These are phyloP conservation scores for Xylaria sp. DNA, from an alignment of 2,329 filamentous ascomycete species.

Conservation along the genomic window DNA sequence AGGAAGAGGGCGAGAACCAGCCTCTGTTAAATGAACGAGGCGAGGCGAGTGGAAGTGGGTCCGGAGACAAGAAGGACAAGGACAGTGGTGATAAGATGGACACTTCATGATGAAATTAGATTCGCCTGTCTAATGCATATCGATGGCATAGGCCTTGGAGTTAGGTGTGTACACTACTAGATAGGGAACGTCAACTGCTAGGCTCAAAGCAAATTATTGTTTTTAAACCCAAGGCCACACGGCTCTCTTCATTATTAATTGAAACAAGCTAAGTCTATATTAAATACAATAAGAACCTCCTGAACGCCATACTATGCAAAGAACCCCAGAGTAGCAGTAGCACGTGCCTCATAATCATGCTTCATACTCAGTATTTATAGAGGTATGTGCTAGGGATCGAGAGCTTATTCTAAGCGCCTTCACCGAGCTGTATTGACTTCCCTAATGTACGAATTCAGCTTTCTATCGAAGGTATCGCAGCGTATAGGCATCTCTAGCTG, in stretches of 20 bases:
- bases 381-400: background rate
- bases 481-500: conserved; percentile 97
- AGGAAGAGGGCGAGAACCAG: conserved; percentile 79
- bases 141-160: conserved; percentile 39
- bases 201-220: conserved; percentile 33
- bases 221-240: background rate
- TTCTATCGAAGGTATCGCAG: conserved; percentile 94
- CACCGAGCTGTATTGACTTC: conserved; percentile 71
- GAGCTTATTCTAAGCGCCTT: conserved; percentile 41
- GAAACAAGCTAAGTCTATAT: conserved; percentile 14
- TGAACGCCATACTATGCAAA: conserved; percentile 44
- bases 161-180: conserved; percentile 48
- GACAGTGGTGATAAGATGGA: conserved; percentile 86
- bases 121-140: conserved; percentile 24
- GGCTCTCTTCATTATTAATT: conserved; percentile 29
- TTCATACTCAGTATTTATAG: background rate
- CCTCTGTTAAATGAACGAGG: conserved; percentile 73
- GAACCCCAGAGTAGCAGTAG: conserved; percentile 11
- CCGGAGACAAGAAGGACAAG: conserved; percentile 59
- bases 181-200: conserved; percentile 38
- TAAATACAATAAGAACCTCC: conserved; percentile 31
- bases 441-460: conserved; percentile 82
- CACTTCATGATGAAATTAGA: conserved; percentile 70
- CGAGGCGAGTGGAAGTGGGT: conserved; percentile 70
- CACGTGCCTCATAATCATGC: conserved; percentile 14